phyloP scores from a whole-genome alignment of 345 rosid species.

The Euphorbia tirucalli region DNA sequence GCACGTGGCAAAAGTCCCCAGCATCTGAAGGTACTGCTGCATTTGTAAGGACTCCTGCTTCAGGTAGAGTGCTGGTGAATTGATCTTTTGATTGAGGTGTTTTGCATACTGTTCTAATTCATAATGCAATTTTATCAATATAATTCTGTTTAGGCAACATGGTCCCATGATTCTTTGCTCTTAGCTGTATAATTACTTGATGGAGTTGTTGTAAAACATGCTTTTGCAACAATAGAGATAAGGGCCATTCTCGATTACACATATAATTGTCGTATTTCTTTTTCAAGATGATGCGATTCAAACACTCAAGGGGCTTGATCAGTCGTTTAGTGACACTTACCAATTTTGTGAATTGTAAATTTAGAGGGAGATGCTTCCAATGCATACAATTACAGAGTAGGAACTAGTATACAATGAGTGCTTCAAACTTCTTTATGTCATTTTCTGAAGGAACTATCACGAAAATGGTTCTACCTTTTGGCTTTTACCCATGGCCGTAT shows the following conservation, averaged over 20 bases:
- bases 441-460: not conserved
- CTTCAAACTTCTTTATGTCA: not conserved
- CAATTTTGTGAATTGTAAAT: not conserved
- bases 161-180: not conserved
- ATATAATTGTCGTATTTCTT: not conserved
- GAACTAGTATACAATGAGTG: not conserved
- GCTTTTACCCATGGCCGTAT: not conserved
- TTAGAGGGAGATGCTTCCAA: not conserved
- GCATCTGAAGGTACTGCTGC: conserved; percentile 43
- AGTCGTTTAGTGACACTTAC: not conserved
- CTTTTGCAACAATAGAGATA: not conserved
- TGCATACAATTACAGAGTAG: not conserved
- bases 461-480: not conserved
- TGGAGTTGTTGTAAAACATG: not conserved
- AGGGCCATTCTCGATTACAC: too few relatives aligned
- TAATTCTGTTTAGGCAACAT: not conserved
- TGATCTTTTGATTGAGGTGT: conserved; percentile 4
- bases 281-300: not conserved
- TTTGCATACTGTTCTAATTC: not conserved
- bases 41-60: conserved; percentile 46
- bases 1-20: conserved; percentile 63
- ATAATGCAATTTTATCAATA: not conserved
- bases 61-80: conserved; percentile 49
- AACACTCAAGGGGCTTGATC: not conserved
- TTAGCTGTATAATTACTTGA: not conserved